Percentiles rank a stretch among this genome's conserved stretches.
These are phyloP conservation scores for Russula sp. DNA, from an alignment of 768 basidiomycete species.

Conservation along the genomic window DNA sequence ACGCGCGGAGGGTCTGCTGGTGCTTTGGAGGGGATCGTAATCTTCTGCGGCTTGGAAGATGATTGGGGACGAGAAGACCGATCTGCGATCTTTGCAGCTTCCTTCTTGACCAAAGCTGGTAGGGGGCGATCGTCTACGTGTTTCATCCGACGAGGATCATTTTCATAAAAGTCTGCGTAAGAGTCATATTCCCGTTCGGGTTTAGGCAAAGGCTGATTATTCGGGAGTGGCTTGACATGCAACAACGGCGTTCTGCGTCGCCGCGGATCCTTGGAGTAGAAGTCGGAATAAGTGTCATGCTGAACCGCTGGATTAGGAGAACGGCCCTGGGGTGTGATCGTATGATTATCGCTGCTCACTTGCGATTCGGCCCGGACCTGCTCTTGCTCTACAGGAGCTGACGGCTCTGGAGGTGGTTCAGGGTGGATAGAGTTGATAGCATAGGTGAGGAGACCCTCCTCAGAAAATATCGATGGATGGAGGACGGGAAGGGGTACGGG, in stretches of 20 bases:
- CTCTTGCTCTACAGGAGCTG: not conserved
- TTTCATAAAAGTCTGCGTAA: constrained; percentile 27
- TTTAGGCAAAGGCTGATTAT: constrained; percentile 19
- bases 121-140: constrained; percentile 25
- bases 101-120: constrained; percentile 22
- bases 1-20: constrained; percentile 13
- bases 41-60: constrained; percentile 19
- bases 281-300: constrained; percentile 26
- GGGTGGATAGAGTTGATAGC: constrained; percentile 20
- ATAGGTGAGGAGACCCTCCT: constrained; percentile 27
- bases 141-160: constrained; percentile 21
- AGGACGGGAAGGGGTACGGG: constrained; percentile 24
- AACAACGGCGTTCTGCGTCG: constrained; percentile 18
- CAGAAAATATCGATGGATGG: constrained; percentile 22
- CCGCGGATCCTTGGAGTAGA: constrained; percentile 24
- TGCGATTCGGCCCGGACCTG: constrained; percentile 17
- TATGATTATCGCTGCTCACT: constrained; percentile 20
- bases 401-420: constrained; percentile 6
- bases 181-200: constrained; percentile 22
- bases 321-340: constrained; percentile 11
- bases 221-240: constrained; percentile 23
- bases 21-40: constrained; percentile 16
- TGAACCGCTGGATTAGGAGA: constrained; percentile 11
- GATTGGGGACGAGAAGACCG: constrained; percentile 14
- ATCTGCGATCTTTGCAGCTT: not conserved